A percentile compares a stretch with the other conserved stretches of the same genome.
Conservation (phyloP, 805 yeast genomes). For the Metschnikowia continentalis region DNA sequence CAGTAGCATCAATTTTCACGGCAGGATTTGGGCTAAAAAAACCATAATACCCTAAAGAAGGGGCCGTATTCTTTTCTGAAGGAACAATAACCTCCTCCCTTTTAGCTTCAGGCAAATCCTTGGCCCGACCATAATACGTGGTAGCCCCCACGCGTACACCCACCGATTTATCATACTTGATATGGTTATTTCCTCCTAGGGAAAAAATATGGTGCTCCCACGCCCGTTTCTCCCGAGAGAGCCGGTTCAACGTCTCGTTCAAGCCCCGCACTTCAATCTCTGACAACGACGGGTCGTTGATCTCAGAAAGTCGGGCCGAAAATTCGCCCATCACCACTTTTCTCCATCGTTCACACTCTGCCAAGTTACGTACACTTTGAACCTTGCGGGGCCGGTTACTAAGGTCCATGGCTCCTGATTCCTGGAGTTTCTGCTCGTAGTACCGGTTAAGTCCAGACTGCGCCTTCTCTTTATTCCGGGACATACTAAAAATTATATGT, state of each 20-base stretch:
- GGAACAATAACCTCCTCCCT: conserved; percentile 10
- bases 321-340: conserved; percentile 59
- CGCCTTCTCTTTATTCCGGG: conserved; percentile 73
- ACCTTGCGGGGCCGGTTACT: conserved; percentile 60
- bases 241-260: conserved; percentile 68
- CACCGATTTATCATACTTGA: conserved; percentile 24
- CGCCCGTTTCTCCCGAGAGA: conserved; percentile 60
- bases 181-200: conserved; percentile 72
- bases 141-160: conserved; percentile 46
- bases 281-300: conserved; percentile 55
- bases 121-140: conserved; percentile 79
- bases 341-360: conserved; percentile 72
- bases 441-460: conserved; percentile 64
- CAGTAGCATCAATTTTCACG: conserved; percentile 3
- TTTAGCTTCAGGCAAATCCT: conserved; percentile 62
- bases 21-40: conserved; percentile 20
- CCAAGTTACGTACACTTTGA: conserved; percentile 46
- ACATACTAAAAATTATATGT: conserved; percentile 28
- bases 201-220: conserved; percentile 76
- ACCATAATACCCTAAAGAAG: conserved; percentile 41
- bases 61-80: conserved; percentile 19
- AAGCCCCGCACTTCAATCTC: conserved; percentile 64
- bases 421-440: conserved; percentile 58
- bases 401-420: conserved; percentile 52
- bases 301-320: conserved; percentile 51